These are phyloP conservation scores for Microdochium trichocladiopsis DNA, from an alignment of 2,329 filamentous ascomycete species.

Conservation along the genomic window DNA sequence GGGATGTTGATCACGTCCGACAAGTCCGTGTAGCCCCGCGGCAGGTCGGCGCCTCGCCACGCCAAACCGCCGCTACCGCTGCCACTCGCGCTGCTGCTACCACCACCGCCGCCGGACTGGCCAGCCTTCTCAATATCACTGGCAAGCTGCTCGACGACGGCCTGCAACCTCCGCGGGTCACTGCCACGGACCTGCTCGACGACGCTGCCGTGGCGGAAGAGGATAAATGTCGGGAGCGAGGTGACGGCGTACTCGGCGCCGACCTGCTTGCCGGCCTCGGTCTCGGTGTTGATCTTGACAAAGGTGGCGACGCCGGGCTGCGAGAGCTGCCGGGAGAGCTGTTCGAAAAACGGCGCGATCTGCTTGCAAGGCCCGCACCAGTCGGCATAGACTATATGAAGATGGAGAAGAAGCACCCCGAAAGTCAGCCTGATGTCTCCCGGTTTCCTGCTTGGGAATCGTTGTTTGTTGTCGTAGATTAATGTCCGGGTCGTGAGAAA, in stretches of 20 bases:
- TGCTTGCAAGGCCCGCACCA: constrained; percentile 81
- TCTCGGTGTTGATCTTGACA: constrained; percentile 78
- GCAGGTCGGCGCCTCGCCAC: constrained; percentile 71
- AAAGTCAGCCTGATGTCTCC: constrained; percentile 1
- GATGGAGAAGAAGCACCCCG: constrained; percentile 16
- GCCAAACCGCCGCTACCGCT: constrained; percentile 34
- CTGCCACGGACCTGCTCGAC: constrained; percentile 68
- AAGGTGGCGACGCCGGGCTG: constrained; percentile 71
- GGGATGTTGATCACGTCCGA: constrained; percentile 74
- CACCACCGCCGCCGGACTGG: constrained; percentile 32
- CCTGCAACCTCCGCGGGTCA: constrained; percentile 62
- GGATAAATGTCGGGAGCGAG: constrained; percentile 83
- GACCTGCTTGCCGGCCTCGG: constrained; percentile 57
- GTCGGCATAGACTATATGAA: constrained; percentile 68
- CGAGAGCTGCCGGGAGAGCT: constrained; percentile 64
- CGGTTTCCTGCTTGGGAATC: too few species aligned
- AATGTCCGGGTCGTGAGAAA: constrained; percentile 1
- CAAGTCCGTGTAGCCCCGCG: constrained; percentile 77
- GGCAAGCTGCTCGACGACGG: constrained; percentile 64
- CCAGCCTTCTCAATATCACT: constrained; percentile 56
- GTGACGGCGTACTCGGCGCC: constrained; percentile 66
- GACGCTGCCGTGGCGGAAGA: constrained; percentile 68
- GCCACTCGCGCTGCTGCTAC: constrained; percentile 28
- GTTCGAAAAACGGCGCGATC: constrained; percentile 77
- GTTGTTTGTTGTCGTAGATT: constrained; percentile 2